Conservation (phyloP, 1,284 basidiomycete species). For the Cerrena zonata region DNA sequence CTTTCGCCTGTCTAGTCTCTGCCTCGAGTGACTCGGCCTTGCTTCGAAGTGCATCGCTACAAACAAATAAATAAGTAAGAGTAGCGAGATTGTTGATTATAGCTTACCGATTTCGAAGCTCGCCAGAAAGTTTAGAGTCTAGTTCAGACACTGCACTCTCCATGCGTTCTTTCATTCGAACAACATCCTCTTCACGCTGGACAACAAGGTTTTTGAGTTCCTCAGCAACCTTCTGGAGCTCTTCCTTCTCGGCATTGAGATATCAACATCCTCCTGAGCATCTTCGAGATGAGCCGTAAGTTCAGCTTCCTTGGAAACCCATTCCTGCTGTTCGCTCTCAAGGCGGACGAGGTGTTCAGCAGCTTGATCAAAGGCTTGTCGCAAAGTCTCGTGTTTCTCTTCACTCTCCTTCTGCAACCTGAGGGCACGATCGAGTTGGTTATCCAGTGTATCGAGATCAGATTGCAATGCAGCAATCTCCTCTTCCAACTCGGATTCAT, state of each 20-base stretch:
- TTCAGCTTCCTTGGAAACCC: slow-evolving; percentile 56
- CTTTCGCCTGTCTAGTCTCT: slow-evolving; percentile 67
- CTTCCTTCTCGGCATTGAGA: slow-evolving; percentile 48
- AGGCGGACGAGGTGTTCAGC: slow-evolving; percentile 78
- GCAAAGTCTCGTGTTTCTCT: slow-evolving; percentile 68
- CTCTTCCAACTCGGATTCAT: slow-evolving; percentile 80
- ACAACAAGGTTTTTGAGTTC: slow-evolving; percentile 68
- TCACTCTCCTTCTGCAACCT: slow-evolving; percentile 72
- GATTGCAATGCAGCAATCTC: slow-evolving; percentile 76
- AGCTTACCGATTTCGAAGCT: slow-evolving; percentile 64
- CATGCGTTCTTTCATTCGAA: slow-evolving; percentile 72
- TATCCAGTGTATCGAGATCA: slow-evolving; percentile 82
- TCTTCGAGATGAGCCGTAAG: slow-evolving; percentile 48
- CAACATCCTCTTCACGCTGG: slow-evolving; percentile 78
- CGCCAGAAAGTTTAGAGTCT: slow-evolving; percentile 65
- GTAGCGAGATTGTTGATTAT: background rate
- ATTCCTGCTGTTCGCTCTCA: slow-evolving; percentile 71
- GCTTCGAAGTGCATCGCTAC: slow-evolving; percentile 57
- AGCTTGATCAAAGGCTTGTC: slow-evolving; percentile 73
- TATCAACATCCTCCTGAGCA: slow-evolving; percentile 60
- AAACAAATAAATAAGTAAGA: background rate
- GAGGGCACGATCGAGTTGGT: slow-evolving; percentile 79
- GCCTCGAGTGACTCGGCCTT: slow-evolving; percentile 60
- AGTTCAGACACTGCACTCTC: slow-evolving; percentile 66
- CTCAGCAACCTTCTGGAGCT: slow-evolving; percentile 60